A percentile compares a stretch with the other conserved stretches of the same genome.
phyloP scores from a whole-genome alignment of 192 early-diverging fungal genomes.

The Pilaira anomala region DNA sequence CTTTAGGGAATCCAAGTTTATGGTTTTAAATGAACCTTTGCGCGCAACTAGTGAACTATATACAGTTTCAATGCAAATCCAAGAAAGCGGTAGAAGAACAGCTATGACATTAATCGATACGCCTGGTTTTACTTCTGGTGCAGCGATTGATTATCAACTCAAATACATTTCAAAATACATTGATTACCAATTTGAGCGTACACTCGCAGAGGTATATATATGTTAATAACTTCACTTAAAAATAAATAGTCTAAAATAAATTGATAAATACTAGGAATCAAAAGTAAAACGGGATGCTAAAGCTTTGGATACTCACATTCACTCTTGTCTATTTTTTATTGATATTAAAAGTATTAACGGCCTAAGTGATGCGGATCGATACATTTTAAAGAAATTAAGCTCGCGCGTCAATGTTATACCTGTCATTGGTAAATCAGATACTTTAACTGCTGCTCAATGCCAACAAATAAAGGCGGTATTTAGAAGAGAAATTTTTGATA shows the following conservation, averaged over 20 bases:
- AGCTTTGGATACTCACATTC: slow-evolving; percentile 75
- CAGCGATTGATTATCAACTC: slow-evolving; percentile 49
- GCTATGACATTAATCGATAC: slow-evolving; percentile 83
- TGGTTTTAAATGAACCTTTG: slow-evolving; percentile 38
- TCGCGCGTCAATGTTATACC: slow-evolving; percentile 83
- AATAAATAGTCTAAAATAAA: too few species aligned
- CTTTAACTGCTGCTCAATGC: slow-evolving; percentile 68
- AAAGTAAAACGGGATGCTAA: slow-evolving; percentile 70
- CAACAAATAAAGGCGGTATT: slow-evolving; percentile 67
- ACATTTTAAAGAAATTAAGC: slow-evolving; percentile 67
- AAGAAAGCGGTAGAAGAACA: slow-evolving; percentile 77
- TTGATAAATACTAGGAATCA: slow-evolving; percentile 51
- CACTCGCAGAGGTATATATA: slow-evolving; percentile 51
- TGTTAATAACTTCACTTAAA: not conserved
- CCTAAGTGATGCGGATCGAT: slow-evolving; percentile 42
- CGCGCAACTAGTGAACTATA: slow-evolving; percentile 62
- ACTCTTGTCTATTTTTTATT: slow-evolving; percentile 88
- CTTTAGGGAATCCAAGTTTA: slow-evolving; percentile 20
- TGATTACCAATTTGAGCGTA: slow-evolving; percentile 68
- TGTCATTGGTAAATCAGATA: slow-evolving; percentile 80
- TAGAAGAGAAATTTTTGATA: slow-evolving; percentile 65
- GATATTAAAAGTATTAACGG: slow-evolving; percentile 63
- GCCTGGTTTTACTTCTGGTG: slow-evolving; percentile 79
- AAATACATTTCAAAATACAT: slow-evolving; percentile 59
- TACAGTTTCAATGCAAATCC: slow-evolving; percentile 71